Base-by-base conservation (phyloP, 306 rosid species). In the Cajanus cajan region DNA sequence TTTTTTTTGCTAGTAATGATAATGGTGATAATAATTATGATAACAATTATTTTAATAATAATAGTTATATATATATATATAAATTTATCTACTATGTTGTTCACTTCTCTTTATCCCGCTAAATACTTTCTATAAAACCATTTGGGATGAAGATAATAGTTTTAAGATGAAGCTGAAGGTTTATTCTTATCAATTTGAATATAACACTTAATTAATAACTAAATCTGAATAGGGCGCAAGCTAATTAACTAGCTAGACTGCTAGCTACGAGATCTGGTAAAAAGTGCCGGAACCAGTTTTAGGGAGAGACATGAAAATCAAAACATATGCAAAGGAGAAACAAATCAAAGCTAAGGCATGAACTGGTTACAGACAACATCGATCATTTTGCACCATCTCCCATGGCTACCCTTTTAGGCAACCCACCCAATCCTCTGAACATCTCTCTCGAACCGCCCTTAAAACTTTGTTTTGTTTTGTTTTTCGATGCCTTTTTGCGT, bases 331-430 rank as follows among this genome's bases (percentile, higher is more conserved):
- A 75, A 44, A 45, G 0, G 65, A 50, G 11, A 61, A 19, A 50
- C 51, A 52, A 25, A 68, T 21, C 14, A 47, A 68, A 80, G 81
- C 12, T 15, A 51, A 50, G 5, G 43, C 48, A 64, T 76, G 80
- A 76, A 77, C 31, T 48, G 55, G 78, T 54, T 16, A 25, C 48
- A 58, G 82, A 85, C 89, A 86, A 25, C 76, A 28, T 1, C 31
- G n/a, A 88, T 85, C 77, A 86, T 90, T 81, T 71, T 79, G 79
- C 81, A 58, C 74, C 88, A 83, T 86, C 62, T 85, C 85, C 77
- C 75, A 80, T 87, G 90, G 87, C 82, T 80, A 57, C 87, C 72
- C 84, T 31, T 82, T 79, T 62, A 28, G 45, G 85, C 86, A 82
- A 79, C 85, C 81, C 63, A 74, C 79, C 78, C 79, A 73, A 70